Conservation (phyloP, 805 yeast species). For the Aciculoconidium aculeatum region DNA sequence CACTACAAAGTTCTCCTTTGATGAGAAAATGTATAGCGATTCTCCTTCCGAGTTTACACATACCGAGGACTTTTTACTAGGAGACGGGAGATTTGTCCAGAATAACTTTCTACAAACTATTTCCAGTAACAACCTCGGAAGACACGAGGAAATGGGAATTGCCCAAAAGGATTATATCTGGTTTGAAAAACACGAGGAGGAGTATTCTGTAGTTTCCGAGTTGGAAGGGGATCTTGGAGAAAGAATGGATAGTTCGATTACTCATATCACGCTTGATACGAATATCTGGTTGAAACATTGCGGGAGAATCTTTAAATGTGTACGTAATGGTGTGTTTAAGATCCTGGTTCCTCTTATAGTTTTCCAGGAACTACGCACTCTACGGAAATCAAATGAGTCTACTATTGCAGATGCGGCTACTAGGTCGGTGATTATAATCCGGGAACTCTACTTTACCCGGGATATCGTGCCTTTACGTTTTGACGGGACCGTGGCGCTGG, state of each 20-base stretch:
- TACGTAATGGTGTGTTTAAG: slow-evolving; percentile 52
- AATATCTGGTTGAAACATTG: slow-evolving; percentile 79
- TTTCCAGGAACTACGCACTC: slow-evolving; percentile 68
- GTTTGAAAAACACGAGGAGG: slow-evolving; percentile 1
- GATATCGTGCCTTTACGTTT: slow-evolving; percentile 57
- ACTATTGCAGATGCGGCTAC: slow-evolving; percentile 77
- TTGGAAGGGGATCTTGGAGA: slow-evolving; percentile 49
- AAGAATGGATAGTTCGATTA: slow-evolving; percentile 49
- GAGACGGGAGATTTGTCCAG: slow-evolving; percentile 38
- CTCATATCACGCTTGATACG: slow-evolving; percentile 65
- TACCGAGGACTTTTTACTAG: slow-evolving; percentile 29
- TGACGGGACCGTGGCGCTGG: slow-evolving; percentile 63
- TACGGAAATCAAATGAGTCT: slow-evolving; percentile 66
- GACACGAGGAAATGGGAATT: not conserved
- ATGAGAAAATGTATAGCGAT: no score
- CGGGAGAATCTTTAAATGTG: slow-evolving; percentile 67
- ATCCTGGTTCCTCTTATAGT: slow-evolving; percentile 68
- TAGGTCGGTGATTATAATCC: slow-evolving; percentile 65
- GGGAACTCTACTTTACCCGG: slow-evolving; percentile 56
- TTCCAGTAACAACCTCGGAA: slow-evolving; percentile 22
- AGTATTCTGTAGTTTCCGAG: not conserved
- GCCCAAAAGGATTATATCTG: not conserved
- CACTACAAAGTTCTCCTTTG: no score
- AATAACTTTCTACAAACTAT: slow-evolving; percentile 35
- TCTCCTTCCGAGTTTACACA: no score